Percentiles rank a stretch among this genome's conserved stretches.
Evolutionary conservation across 768 basidiomycete species (phyloP).

Genomic region (Boletus pseudopeckii): DNA sequence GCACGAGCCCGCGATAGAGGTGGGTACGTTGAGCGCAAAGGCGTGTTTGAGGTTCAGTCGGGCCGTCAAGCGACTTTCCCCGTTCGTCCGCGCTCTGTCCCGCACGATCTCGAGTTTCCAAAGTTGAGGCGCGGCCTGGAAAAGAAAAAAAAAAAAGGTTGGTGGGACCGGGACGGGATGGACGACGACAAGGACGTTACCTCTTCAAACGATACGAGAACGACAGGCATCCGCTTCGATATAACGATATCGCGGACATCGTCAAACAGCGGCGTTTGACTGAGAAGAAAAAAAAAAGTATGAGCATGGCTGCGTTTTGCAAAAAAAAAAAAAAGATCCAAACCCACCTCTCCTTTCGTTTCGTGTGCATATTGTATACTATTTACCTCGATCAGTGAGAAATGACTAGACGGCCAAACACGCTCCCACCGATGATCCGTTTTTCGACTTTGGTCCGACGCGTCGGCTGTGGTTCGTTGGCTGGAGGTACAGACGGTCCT

Average conservation of each 20-base stretch:
- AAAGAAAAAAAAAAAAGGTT: neutral
- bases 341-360: slow-evolving; percentile 44
- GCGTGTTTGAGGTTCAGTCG: slow-evolving; percentile 52
- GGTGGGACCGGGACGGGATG: neutral
- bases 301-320: neutral
- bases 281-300: slow-evolving; percentile 15
- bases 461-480: slow-evolving; percentile 43
- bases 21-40: slow-evolving; percentile 57
- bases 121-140: slow-evolving; percentile 66
- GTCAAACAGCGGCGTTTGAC: slow-evolving; percentile 50
- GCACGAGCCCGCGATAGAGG: slow-evolving; percentile 75
- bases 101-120: slow-evolving; percentile 68
- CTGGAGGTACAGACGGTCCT: slow-evolving; percentile 41
- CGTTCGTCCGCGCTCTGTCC: slow-evolving; percentile 40
- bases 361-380: slow-evolving; percentile 49
- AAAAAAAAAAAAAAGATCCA: neutral
- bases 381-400: neutral
- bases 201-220: slow-evolving; percentile 38
- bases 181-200: neutral
- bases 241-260: slow-evolving; percentile 51
- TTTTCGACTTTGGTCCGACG: slow-evolving; percentile 48
- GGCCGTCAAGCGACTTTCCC: slow-evolving; percentile 10
- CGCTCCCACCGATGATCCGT: slow-evolving; percentile 44
- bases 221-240: slow-evolving; percentile 40
- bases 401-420: neutral